These are phyloP conservation scores for Cutaneotrichosporon cutaneum DNA, from an alignment of 1,284 basidiomycete genomes.

Conservation along the genomic window DNA sequence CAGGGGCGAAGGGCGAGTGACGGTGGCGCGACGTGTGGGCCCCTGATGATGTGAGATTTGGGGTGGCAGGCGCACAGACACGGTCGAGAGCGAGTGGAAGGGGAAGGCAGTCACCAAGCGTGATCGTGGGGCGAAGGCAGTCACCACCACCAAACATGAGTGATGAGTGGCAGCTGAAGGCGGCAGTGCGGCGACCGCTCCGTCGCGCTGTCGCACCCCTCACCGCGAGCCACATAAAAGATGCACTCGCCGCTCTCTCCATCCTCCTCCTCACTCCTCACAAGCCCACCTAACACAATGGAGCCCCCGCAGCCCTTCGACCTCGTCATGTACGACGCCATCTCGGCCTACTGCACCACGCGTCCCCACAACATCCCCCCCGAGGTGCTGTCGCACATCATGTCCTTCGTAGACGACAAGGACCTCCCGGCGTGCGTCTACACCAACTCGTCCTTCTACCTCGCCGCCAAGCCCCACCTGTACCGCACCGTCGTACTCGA, in stretches of 20 bases:
- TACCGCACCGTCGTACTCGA: slow-evolving; percentile 4
- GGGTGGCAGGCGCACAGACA: background rate
- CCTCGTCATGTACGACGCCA: background rate
- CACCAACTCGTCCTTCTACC: slow-evolving; percentile 13
- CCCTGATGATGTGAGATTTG: background rate
- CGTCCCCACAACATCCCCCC: background rate
- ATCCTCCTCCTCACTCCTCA: background rate
- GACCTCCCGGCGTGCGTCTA: background rate
- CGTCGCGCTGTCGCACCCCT: too few relatives aligned
- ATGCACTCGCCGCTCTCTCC: too few relatives aligned
- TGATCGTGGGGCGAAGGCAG: background rate
- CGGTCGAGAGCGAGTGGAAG: background rate
- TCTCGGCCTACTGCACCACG: background rate
- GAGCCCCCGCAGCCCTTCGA: background rate
- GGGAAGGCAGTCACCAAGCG: background rate
- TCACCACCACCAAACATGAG: background rate
- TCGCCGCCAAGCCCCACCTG: background rate
- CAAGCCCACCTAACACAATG: background rate
- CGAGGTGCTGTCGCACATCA: background rate
- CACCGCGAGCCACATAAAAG: background rate
- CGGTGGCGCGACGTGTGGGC: background rate
- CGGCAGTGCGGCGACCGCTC: too few relatives aligned
- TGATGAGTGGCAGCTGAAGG: background rate
- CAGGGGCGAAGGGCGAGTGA: background rate
- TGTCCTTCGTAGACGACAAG: background rate